Evolutionary conservation across 1,284 basidiomycete species (phyloP), one percentile per base, ranked within the genome.

Genomic region (Leccinum pseudoinsigne): DNA sequence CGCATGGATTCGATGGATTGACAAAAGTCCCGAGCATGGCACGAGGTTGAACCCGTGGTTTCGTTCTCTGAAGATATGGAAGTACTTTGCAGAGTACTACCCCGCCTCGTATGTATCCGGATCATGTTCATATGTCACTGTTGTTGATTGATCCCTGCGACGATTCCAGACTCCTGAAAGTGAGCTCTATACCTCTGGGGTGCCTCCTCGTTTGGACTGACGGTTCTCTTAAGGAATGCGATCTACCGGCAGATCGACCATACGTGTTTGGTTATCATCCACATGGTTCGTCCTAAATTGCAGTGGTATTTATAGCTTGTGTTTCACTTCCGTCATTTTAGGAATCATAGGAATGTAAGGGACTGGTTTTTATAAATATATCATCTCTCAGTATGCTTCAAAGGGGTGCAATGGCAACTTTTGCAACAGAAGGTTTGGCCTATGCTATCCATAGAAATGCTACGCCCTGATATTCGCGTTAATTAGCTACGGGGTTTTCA

Each of bases 231-330:
- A 93, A 72, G 92, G 92, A 93, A 79, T 88, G 86, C 65, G 94
- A 98, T 68, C 84, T 99, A 42, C 94, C 96, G 2, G 80, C 95
- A 12, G 93, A 97, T 75, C 81, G 94, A 64, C 90, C 93, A 31
- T 99, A 99, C 79, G 84, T 99, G 23, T 99, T 99, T 79, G 97
- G 95, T 16, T 97, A 97, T 77, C 95, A 98, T 78, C 95, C 95
- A 16, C 95, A 98, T 77, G 95, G 94, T 92, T 67, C 62, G 86
- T 75, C 56, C 53, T 21, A 7, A 38, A 34, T 26, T 23, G 16
- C 21, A 18, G 11, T 21, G 28, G 42, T 61, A 34, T 23, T 31
- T 4, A 11, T 47, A 7, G 5, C 16, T 5, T 6, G 9, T n/a
- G 4, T 55, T 63, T 63, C 11, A 65, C 28, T 12, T 12, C 10